Percentiles rank a stretch among this genome's conserved stretches.
Conservation (phyloP, 1,284 basidiomycete species). For the Ustilago curta region DNA sequence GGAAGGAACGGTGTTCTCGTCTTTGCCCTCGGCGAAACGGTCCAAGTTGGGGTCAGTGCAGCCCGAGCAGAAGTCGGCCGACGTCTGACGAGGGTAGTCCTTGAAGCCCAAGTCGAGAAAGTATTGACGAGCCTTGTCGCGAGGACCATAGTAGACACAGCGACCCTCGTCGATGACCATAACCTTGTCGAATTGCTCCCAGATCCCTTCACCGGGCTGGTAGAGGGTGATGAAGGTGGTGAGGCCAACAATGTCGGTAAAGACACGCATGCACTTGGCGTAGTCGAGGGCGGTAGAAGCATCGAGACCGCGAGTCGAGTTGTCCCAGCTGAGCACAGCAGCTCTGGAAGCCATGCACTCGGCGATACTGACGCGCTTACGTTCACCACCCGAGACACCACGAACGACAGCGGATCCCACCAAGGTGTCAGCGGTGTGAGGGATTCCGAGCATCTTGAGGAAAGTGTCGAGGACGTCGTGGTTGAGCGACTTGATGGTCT, state of each 20-base stretch:
- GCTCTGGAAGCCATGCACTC: slow-evolving; percentile 70
- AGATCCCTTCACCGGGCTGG: slow-evolving; percentile 75
- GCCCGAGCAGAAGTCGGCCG: slow-evolving; percentile 71
- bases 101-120: slow-evolving; percentile 78
- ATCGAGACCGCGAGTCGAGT: slow-evolving; percentile 70
- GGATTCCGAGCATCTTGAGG: slow-evolving; percentile 56
- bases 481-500: slow-evolving; percentile 32
- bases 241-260: slow-evolving; percentile 66
- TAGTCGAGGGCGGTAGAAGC: slow-evolving; percentile 59
- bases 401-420: slow-evolving; percentile 57
- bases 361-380: slow-evolving; percentile 59
- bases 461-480: slow-evolving; percentile 64
- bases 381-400: slow-evolving; percentile 71
- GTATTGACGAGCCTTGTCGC: slow-evolving; percentile 79
- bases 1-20: slow-evolving; percentile 41
- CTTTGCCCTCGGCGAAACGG: slow-evolving; percentile 70
- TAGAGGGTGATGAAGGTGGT: slow-evolving; percentile 71
- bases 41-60: slow-evolving; percentile 79
- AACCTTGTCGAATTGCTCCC: slow-evolving; percentile 69
- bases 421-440: slow-evolving; percentile 55
- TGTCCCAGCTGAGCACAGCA: slow-evolving; percentile 62
- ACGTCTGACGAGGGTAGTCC: slow-evolving; percentile 76
- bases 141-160: slow-evolving; percentile 84
- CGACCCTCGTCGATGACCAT: slow-evolving; percentile 81
- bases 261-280: slow-evolving; percentile 68